Evolutionary conservation across 228 moss, liverwort and hornwort genomes (phyloP).

Genomic region (Sphagnum fallax): DNA sequence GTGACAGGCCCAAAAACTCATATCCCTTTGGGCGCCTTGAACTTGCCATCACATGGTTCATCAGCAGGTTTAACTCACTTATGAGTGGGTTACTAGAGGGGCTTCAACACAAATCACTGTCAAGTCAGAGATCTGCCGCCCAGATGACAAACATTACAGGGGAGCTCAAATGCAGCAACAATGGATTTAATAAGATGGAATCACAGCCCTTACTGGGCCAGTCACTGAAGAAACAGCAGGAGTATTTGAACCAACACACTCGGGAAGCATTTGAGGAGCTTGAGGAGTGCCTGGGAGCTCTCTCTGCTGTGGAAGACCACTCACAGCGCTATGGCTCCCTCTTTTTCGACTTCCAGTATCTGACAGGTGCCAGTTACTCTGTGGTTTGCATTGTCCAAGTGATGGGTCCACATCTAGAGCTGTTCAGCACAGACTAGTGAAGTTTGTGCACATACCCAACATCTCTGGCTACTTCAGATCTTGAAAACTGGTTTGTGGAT

Average conservation of each 20-base stretch:
- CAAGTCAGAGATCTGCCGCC: constrained; percentile 26
- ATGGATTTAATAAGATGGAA: constrained; percentile 23
- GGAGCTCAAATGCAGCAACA: constrained; percentile 18
- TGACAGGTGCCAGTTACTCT: constrained; percentile 47
- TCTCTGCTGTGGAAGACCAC: constrained; percentile 37
- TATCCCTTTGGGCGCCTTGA: constrained; percentile 81
- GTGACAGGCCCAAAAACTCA: constrained; percentile 70
- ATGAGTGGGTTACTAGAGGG: constrained; percentile 45
- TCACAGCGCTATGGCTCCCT: constrained; percentile 54
- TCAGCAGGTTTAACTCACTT: constrained; percentile 69
- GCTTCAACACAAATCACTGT: constrained; percentile 28
- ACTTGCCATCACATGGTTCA: constrained; percentile 68
- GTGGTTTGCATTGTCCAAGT: too few relatives aligned
- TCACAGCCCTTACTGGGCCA: constrained; percentile 20
- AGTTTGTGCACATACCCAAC: too few relatives aligned
- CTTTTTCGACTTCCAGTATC: constrained; percentile 81
- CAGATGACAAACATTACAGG: constrained; percentile 25
- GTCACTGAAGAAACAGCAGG: constrained; percentile 21
- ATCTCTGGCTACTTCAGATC: too few relatives aligned
- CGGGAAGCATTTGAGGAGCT: constrained; percentile 55
- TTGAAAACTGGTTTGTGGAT: not conserved
- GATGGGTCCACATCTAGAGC: too few relatives aligned
- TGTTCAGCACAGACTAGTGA: too few relatives aligned
- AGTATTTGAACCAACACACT: constrained; percentile 34
- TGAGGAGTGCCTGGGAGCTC: constrained; percentile 54